phyloP scores from a whole-genome alignment of 352 stramenopile species.

The Thraustochytrium striatum region DNA sequence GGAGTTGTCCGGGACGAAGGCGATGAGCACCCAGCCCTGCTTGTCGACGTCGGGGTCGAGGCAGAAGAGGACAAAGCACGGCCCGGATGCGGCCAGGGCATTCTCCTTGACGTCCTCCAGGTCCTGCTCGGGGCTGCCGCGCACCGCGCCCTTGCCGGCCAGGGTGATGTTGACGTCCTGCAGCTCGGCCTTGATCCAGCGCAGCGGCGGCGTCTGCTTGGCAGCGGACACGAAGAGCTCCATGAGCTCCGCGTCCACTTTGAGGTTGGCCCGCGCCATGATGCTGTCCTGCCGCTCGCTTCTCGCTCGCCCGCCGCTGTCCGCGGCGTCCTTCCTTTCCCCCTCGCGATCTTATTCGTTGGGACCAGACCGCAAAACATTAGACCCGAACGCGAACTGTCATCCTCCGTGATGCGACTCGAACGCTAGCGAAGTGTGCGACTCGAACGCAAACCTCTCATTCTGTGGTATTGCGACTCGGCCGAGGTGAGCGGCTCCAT shows the following conservation, averaged over 20 bases:
- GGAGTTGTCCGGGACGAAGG: constrained; percentile 56
- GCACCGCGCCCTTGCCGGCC: not conserved
- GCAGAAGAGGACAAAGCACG: constrained; percentile 36
- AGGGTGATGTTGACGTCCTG: constrained; percentile 33
- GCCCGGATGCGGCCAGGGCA: constrained; percentile 3
- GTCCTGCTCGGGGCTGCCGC: constrained; percentile 4
- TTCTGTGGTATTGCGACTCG: no score
- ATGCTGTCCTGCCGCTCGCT: no score
- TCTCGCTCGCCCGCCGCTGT: no score
- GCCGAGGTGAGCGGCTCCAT: no score
- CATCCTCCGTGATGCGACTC: no score
- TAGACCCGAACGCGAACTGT: no score
- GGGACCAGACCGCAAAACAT: no score
- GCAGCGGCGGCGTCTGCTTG: not conserved
- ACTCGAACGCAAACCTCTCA: no score
- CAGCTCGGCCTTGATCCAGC: constrained; percentile 33
- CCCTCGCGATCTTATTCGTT: no score
- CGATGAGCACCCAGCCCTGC: constrained; percentile 56
- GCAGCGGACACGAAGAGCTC: constrained; percentile 11
- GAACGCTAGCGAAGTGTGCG: no score
- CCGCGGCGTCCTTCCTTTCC: no score
- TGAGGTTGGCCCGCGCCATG: constrained; percentile 37
- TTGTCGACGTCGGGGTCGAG: constrained; percentile 58
- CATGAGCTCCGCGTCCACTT: constrained; percentile 9
- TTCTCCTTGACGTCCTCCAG: not conserved